A percentile compares a stretch with the other conserved stretches of the same genome.
Conservation (phyloP, 2,329 filamentous ascomycete genomes). For the Fusarium sp. region DNA sequence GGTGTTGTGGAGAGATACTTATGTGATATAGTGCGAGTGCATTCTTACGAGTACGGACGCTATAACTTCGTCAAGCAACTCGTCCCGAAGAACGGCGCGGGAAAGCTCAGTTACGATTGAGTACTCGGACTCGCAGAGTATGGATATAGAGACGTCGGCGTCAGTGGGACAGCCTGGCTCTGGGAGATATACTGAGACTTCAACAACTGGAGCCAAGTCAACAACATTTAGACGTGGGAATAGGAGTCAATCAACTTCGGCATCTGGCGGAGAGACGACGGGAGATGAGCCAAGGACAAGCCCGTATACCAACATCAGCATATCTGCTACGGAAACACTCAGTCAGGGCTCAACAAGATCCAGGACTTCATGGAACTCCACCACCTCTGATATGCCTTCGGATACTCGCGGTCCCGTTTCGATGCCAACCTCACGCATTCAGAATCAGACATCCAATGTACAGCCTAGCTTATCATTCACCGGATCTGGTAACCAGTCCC, state of each 20-base stretch:
- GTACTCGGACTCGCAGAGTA: slow-evolving; percentile 13
- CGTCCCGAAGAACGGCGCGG: neutral
- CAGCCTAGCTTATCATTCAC: slow-evolving; percentile 1
- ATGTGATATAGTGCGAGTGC: slow-evolving; percentile 47
- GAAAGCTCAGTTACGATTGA: slow-evolving; percentile 1
- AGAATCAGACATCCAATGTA: slow-evolving; percentile 3
- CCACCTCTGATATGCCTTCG: neutral
- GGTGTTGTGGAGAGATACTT: neutral
- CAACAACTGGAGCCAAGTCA: neutral
- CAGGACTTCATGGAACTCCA: slow-evolving; percentile 14
- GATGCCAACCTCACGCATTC: neutral
- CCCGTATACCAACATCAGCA: neutral
- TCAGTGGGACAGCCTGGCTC: slow-evolving; percentile 23
- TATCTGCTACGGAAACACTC: neutral
- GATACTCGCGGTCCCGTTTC: slow-evolving; percentile 9
- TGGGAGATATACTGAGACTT: slow-evolving; percentile 13
- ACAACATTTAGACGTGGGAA: neutral
- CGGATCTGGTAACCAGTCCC: slow-evolving; percentile 6
- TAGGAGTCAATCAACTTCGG: neutral
- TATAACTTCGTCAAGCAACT: neutral
- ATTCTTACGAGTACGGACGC: slow-evolving; percentile 33
- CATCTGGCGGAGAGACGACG: neutral
- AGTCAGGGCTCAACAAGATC: neutral
- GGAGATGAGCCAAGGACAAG: neutral
- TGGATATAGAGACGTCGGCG: slow-evolving; percentile 3